Conservation (phyloP, 306 rosid species). For the Rubus parviflorus region DNA sequence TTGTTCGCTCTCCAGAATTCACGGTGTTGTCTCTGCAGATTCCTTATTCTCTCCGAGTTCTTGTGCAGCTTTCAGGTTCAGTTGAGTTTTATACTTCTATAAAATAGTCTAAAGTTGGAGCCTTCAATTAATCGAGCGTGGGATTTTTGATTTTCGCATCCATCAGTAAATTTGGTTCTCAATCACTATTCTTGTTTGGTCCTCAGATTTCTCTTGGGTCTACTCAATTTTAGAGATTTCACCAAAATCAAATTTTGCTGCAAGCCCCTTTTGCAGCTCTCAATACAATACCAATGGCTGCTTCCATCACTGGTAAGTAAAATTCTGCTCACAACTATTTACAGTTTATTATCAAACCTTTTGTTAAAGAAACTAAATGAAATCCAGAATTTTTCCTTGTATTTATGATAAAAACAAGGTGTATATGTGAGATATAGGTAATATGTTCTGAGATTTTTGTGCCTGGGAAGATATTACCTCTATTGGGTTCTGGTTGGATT, state of each 20-base stretch:
- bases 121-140: background rate
- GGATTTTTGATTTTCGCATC: background rate
- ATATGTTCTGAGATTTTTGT: constrained; percentile 1
- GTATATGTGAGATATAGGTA: too few species aligned
- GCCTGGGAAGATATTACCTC: background rate
- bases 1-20: background rate
- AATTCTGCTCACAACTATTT: background rate
- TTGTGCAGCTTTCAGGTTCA: background rate
- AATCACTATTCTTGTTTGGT: background rate
- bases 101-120: background rate
- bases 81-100: background rate
- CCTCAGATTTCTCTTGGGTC: background rate
- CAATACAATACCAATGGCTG: constrained; percentile 16
- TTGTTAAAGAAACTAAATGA: too few species aligned
- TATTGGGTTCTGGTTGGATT: background rate
- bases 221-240: background rate
- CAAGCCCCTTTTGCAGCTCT: background rate
- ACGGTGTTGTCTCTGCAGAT: too few species aligned
- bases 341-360: background rate
- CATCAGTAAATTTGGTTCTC: background rate
- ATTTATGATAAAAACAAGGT: too few species aligned
- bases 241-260: background rate
- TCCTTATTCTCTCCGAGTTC: background rate
- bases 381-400: background rate
- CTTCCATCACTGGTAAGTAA: background rate